Evolutionary conservation across 1,139 yeast species (phyloP).

Genomic region (Zygosaccharomyces pseudobailii): DNA sequence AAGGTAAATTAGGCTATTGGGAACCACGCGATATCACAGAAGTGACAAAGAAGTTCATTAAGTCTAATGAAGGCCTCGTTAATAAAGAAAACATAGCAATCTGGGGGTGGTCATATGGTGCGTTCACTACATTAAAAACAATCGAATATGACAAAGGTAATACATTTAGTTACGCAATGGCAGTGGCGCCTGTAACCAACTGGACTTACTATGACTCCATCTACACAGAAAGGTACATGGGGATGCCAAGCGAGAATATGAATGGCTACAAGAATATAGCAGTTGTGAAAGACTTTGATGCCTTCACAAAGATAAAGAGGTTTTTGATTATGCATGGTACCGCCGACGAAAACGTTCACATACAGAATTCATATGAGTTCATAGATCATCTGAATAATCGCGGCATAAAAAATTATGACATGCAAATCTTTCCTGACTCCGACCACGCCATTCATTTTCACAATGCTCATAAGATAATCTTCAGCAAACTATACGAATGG

Average conservation of each 20-base stretch:
- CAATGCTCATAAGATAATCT: slow-evolving; percentile 72
- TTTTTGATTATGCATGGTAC: slow-evolving; percentile 91
- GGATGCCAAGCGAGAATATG: slow-evolving; percentile 51
- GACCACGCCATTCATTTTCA: slow-evolving; percentile 80
- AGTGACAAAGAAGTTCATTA: slow-evolving; percentile 59
- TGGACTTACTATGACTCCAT: slow-evolving; percentile 74
- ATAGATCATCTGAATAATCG: slow-evolving; percentile 62
- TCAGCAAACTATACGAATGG: slow-evolving; percentile 72
- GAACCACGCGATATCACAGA: slow-evolving; percentile 79
- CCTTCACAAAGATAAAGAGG: slow-evolving; percentile 48
- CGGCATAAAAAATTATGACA: slow-evolving; percentile 75
- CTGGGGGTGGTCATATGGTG: slow-evolving; percentile 98
- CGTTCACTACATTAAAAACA: slow-evolving; percentile 71
- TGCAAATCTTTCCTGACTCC: slow-evolving; percentile 89
- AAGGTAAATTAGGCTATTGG: slow-evolving; percentile 70
- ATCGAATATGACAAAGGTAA: slow-evolving; percentile 66
- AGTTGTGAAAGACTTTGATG: slow-evolving; percentile 44
- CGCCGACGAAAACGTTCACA: slow-evolving; percentile 94
- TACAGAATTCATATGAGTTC: slow-evolving; percentile 76
- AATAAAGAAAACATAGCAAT: slow-evolving; percentile 66
- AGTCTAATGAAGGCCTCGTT: slow-evolving; percentile 47
- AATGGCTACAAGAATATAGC: slow-evolving; percentile 45
- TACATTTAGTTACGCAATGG: slow-evolving; percentile 71
- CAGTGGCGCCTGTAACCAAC: slow-evolving; percentile 80
- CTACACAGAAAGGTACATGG: slow-evolving; percentile 82